Evolutionary conservation across 208 protist species (phyloP).

Genomic region (Crithidia fasciculata): DNA sequence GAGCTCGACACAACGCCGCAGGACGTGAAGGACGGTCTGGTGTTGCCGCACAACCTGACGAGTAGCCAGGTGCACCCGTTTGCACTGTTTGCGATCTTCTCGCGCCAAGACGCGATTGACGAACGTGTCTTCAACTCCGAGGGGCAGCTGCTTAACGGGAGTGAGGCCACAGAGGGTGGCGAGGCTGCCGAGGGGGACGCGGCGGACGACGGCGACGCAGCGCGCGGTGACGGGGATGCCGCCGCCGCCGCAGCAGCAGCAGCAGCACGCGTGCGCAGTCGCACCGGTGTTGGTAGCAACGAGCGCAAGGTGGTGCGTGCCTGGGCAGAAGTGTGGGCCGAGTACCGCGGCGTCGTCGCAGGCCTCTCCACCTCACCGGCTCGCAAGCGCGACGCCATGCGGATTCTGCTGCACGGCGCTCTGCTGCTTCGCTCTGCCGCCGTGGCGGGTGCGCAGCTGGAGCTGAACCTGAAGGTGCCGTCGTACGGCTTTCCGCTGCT

Average conservation of each 20-base stretch:
- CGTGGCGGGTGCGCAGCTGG: conserved; percentile 67
- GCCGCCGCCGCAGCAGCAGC: conserved; percentile 8
- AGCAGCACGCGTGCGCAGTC: conserved; percentile 21
- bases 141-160: conserved; percentile 31
- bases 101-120: conserved; percentile 71
- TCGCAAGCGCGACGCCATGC: conserved; percentile 79
- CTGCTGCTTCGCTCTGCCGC: conserved; percentile 77
- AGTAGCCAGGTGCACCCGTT: conserved; percentile 83
- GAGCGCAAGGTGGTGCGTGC: conserved; percentile 72
- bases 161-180: conserved; percentile 9
- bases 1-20: conserved; percentile 69
- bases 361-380: conserved; percentile 67
- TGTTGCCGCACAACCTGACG: conserved; percentile 73
- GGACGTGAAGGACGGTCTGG: conserved; percentile 71
- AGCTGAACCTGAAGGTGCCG: conserved; percentile 79
- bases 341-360: conserved; percentile 70
- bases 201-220: neutral
- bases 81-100: conserved; percentile 81
- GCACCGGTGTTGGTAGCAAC: conserved; percentile 34
- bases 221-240: neutral
- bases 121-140: conserved; percentile 31
- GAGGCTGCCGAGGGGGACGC: neutral
- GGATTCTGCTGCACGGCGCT: conserved; percentile 81
- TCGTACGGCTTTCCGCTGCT: conserved; percentile 85
- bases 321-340: conserved; percentile 88